Base-by-base conservation (phyloP, 139 green algal species). In the Tetradesmus lagerheimii region DNA sequence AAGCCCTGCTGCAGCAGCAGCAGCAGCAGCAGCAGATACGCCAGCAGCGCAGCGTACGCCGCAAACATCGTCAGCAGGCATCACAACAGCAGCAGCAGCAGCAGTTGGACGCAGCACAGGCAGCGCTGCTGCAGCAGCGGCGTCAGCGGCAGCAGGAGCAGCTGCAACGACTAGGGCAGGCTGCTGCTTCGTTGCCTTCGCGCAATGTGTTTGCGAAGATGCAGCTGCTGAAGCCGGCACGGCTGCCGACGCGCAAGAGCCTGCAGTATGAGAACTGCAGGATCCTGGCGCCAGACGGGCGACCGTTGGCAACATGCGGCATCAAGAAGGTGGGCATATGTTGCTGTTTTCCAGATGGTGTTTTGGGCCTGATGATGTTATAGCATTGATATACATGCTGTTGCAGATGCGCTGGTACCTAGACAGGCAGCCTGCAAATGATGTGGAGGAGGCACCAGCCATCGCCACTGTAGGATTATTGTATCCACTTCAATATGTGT, bases 261-360 rank as follows among this genome's bases (percentile, higher is more conserved):
- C 50, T 87, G 81, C 81, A 87, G 81, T 87, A 87, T 50, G 81
- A 87, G 53, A 87, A 87, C 23, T 87, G 81, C 53, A 78, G 81
- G 35, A 87, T 87, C 27, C 15, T 87, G 64, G 34, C n/a, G 34
- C 81, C 81, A 16, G 81, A 87, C 37, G 81, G 81, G 0, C 37
- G 45, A 39, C 47, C 50, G 11, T 35, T 87, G 5, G 81, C 81
- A 9, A 87, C 81, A 8, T 87, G 81, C 12, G 81, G 81, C 16
- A 37, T 57, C 14, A 87, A 87, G 38, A 87, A 87, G 53, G 81
- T 86, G 66, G 11, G 66, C n/a, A n/a, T n/a, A n/a, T n/a, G n/a
- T n/a, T n/a, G n/a, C n/a, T n/a, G n/a, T n/a, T n/a, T n/a, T n/a
- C n/a, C n/a, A n/a, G n/a, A n/a, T n/a, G n/a, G n/a, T n/a, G n/a